A percentile compares a stretch with the other conserved stretches of the same genome.
Evolutionary conservation across 1,284 basidiomycete genomes (phyloP).

Genomic region (Tausonia pullulans): DNA sequence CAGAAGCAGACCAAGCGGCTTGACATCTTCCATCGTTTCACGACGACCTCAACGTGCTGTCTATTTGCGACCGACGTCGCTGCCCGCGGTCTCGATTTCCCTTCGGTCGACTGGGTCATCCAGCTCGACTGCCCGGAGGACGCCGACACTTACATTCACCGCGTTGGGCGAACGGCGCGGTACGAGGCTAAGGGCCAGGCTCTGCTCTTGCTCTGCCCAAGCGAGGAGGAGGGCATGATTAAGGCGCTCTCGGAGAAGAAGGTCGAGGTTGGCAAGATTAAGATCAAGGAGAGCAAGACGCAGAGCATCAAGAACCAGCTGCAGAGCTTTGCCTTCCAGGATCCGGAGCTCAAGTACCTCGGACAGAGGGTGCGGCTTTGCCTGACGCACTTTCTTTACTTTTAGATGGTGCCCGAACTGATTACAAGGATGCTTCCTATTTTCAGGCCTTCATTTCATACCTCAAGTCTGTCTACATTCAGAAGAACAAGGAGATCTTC

Average conservation of each 20-base stretch:
- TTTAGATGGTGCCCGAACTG: neutral
- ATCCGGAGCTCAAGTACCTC: conserved; percentile 94
- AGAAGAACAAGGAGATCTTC: conserved; percentile 90
- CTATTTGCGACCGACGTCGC: conserved; percentile 96
- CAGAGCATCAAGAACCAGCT: conserved; percentile 77
- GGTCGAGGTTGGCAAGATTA: conserved; percentile 70
- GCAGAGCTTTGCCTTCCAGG: conserved; percentile 87
- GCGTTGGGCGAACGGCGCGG: conserved; percentile 88
- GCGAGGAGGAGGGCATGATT: conserved; percentile 84
- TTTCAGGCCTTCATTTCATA: conserved; percentile 89
- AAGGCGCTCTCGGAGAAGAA: conserved; percentile 59
- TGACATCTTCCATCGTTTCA: conserved; percentile 70
- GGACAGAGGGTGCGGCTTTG: conserved; percentile 66
- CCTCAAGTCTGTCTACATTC: conserved; percentile 80
- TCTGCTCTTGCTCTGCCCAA: conserved; percentile 71
- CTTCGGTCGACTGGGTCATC: conserved; percentile 92
- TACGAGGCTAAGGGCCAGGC: conserved; percentile 86
- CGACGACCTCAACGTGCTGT: conserved; percentile 62
- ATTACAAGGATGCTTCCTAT: neutral
- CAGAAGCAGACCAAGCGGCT: conserved; percentile 88
- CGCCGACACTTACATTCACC: conserved; percentile 95
- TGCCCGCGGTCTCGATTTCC: conserved; percentile 92
- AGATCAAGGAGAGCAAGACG: conserved; percentile 76
- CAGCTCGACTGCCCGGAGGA: conserved; percentile 98
- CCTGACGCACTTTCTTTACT: neutral